Conservation (phyloP, 805 yeast genomes). For the Lipomyces sp. region DNA sequence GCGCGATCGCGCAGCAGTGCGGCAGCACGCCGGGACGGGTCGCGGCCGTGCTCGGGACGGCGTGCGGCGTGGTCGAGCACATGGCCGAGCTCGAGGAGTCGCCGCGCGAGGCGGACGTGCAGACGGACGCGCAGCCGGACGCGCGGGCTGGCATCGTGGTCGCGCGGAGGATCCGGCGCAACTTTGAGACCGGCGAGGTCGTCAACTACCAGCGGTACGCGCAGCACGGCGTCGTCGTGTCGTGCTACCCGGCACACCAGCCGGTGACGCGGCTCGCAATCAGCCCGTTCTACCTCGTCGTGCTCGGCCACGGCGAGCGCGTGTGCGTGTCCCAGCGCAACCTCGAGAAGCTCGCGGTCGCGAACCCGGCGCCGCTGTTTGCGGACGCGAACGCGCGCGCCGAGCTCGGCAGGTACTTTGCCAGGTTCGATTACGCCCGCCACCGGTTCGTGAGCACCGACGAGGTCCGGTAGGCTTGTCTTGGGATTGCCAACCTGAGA, state of each 20-base stretch:
- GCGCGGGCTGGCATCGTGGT: background rate
- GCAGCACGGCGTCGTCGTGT: slow-evolving; percentile 5
- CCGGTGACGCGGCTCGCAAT: background rate
- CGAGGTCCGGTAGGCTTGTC: too few relatives aligned
- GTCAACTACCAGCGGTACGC: slow-evolving; percentile 12
- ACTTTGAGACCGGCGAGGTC: slow-evolving; percentile 7
- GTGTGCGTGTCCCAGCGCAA: slow-evolving; percentile 8
- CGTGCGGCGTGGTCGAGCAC: background rate
- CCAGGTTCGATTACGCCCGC: too few relatives aligned
- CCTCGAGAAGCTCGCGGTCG: background rate
- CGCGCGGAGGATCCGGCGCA: background rate
- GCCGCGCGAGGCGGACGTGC: background rate
- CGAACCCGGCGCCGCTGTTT: too few relatives aligned
- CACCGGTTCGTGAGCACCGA: too few relatives aligned
- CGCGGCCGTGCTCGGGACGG: too few relatives aligned
- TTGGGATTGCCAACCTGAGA: too few relatives aligned
- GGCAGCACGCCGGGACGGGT: too few relatives aligned
- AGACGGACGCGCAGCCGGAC: background rate
- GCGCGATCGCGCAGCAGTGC: too few relatives aligned
- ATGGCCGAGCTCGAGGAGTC: background rate
- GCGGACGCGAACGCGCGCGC: too few relatives aligned
- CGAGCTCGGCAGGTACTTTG: too few relatives aligned
- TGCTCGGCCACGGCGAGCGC: slow-evolving; percentile 4
- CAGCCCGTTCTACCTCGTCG: slow-evolving; percentile 2
- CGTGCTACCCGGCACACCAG: background rate